Evolutionary conservation across 305 asterid species (phyloP).

Genomic region (Rubia tinctorum): DNA sequence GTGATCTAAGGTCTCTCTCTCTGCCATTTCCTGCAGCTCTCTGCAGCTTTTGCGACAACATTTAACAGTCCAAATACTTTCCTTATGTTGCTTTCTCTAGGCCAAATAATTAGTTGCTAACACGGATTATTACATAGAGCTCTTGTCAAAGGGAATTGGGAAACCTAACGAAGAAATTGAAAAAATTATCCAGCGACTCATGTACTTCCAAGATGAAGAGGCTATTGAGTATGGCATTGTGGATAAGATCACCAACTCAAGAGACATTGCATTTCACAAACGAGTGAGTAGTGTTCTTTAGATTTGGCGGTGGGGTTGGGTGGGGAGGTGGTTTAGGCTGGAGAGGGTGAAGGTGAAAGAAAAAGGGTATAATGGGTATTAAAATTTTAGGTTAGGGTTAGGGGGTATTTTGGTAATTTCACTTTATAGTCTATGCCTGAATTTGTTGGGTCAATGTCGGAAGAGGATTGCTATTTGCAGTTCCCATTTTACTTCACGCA

Average conservation of each 20-base stretch:
- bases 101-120: constrained; percentile 76
- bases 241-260: constrained; percentile 65
- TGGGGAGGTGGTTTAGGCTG: too few relatives aligned
- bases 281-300: constrained; percentile 42
- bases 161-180: constrained; percentile 81
- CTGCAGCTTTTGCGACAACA: not conserved
- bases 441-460: too few relatives aligned
- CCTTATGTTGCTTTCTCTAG: constrained; percentile 32
- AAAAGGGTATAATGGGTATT: too few relatives aligned
- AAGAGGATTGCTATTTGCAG: too few relatives aligned
- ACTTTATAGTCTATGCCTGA: too few relatives aligned
- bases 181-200: constrained; percentile 65
- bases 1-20: constrained; percentile 84
- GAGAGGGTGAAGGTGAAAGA: too few relatives aligned
- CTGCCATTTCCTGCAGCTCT: constrained; percentile 17
- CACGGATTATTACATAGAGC: constrained; percentile 61
- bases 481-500: too few relatives aligned
- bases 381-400: too few relatives aligned
- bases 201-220: constrained; percentile 59
- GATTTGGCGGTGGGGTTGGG: too few relatives aligned
- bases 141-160: constrained; percentile 66
- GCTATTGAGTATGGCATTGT: constrained; percentile 88
- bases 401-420: too few relatives aligned
- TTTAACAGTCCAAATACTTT: constrained; percentile 4
- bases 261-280: constrained; percentile 61